Evolutionary conservation across 2,329 filamentous ascomycete species (phyloP).

Genomic region (Sarocladium oryzae): DNA sequence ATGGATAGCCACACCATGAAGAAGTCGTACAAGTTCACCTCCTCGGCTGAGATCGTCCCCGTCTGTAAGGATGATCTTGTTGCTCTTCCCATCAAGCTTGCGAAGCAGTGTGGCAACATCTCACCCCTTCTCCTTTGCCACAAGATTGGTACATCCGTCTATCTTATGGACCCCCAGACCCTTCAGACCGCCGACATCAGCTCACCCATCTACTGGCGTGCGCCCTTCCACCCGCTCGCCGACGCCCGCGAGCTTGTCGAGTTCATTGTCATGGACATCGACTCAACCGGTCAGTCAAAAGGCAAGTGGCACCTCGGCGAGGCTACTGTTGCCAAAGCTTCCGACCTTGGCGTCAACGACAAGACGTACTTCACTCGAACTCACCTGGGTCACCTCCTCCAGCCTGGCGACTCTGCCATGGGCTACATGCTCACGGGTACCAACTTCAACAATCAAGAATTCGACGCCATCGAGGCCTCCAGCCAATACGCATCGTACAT

Average conservation of each 20-base stretch:
- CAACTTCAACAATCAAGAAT: slow-evolving; percentile 87
- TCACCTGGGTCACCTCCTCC: slow-evolving; percentile 78
- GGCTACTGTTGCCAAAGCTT: slow-evolving; percentile 77
- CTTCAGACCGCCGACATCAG: slow-evolving; percentile 86
- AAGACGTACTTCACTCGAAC: slow-evolving; percentile 85
- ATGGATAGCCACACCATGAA: slow-evolving; percentile 86
- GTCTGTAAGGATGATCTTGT: slow-evolving; percentile 97
- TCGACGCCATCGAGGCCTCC: slow-evolving; percentile 74
- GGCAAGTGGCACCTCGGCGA: slow-evolving; percentile 83
- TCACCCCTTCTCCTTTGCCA: slow-evolving; percentile 79
- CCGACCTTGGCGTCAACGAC: slow-evolving; percentile 81
- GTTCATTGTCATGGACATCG: slow-evolving; percentile 93
- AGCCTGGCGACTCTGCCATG: slow-evolving; percentile 86
- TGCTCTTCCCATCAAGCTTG: slow-evolving; percentile 83
- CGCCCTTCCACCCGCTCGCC: slow-evolving; percentile 76
- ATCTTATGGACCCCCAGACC: slow-evolving; percentile 82
- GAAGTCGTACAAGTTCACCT: slow-evolving; percentile 93
- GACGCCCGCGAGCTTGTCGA: slow-evolving; percentile 82
- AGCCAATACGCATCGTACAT: slow-evolving; percentile 71
- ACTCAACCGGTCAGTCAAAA: slow-evolving; percentile 65
- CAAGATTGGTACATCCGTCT: slow-evolving; percentile 81
- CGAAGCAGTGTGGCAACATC: slow-evolving; percentile 83
- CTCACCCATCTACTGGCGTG: slow-evolving; percentile 80
- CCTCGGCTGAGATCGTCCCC: slow-evolving; percentile 80
- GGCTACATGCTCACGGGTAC: slow-evolving; percentile 87